Evolutionary conservation across 2,329 filamentous ascomycete species (phyloP).

Genomic region (Sporothrix curviconia): DNA sequence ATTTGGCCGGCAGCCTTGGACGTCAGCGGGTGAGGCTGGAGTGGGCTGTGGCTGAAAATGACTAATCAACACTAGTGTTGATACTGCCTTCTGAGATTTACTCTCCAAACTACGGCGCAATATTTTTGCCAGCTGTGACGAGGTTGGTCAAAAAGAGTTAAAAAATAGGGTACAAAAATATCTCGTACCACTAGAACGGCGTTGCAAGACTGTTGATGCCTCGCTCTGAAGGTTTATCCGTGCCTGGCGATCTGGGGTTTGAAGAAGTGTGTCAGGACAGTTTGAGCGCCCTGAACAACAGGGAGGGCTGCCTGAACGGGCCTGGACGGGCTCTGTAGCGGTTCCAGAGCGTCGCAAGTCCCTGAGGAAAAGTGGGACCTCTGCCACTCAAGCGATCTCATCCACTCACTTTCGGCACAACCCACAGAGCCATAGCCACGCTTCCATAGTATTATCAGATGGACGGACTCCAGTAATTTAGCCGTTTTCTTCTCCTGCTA

Average conservation of each 20-base stretch:
- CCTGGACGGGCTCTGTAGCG: not conserved
- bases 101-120: too few species aligned
- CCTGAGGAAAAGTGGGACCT: not conserved
- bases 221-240: too few species aligned
- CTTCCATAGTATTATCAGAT: slow-evolving; percentile 7
- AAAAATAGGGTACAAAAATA: too few species aligned
- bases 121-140: too few species aligned
- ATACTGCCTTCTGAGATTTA: too few species aligned
- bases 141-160: too few species aligned
- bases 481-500: too few species aligned
- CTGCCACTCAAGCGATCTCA: not conserved
- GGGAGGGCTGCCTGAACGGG: not conserved
- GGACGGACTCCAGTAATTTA: too few species aligned
- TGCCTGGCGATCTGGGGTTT: slow-evolving; percentile 7
- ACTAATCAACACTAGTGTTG: slow-evolving; percentile 10
- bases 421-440: not conserved
- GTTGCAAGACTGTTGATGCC: not conserved
- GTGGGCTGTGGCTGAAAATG: slow-evolving; percentile 10
- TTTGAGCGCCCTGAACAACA: slow-evolving; percentile 21
- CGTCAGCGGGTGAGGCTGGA: slow-evolving; percentile 12
- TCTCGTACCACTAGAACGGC: too few species aligned
- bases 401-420: not conserved
- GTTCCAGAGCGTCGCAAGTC: not conserved
- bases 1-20: not conserved
- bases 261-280: slow-evolving; percentile 23